Evolutionary conservation across 225 moss, liverwort and hornwort genomes (phyloP), one percentile per base, ranked within the genome.

Genomic region (Anthoceros angustus): DNA sequence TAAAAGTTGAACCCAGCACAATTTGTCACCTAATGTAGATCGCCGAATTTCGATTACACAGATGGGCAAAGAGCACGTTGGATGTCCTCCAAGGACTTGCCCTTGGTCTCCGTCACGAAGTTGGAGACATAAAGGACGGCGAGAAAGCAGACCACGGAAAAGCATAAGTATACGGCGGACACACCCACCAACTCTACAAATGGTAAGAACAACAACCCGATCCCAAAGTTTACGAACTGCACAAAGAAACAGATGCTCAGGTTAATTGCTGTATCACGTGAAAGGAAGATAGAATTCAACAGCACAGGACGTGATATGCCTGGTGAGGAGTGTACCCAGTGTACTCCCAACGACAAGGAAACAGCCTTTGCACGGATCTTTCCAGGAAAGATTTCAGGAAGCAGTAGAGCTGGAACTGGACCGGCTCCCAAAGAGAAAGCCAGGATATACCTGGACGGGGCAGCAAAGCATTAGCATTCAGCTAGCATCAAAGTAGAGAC

Each of bases 51-150:
- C 25, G 16, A n/a, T 69, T 84, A 86, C 10, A 77, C 66, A 63
- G 82, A 81, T 74, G 85, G 88, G 73, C 85, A 76, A 3, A 92
- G 82, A 69, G 82, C 84, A 40, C 80, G 98, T 79, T 98, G 92
- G 10, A 98, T 98, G 61, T 98, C 98, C 66, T 98, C 98, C 79
- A 98, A 77, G 32, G 98, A 92, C 48, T 87, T 89, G 42, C 98
- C 98, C 75, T 89, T 98, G 64, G 98, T 98, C 74, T 98, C 98
- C 45, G 92, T 73, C 67, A 98, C 79, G 70, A 84, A 79, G 60
- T 76, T 74, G 25, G 83, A 83, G 21, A 98, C 83, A 62, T 84
- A 98, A 41, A 74, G 50, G 50, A 83, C 87, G 49, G 87, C 87
- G 55, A 78, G 60, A 64, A 86, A 74, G 67, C 98, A 92, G 42